Evolutionary conservation across 1,284 basidiomycete genomes (phyloP).

Genomic region (Trichosporon sp.): DNA sequence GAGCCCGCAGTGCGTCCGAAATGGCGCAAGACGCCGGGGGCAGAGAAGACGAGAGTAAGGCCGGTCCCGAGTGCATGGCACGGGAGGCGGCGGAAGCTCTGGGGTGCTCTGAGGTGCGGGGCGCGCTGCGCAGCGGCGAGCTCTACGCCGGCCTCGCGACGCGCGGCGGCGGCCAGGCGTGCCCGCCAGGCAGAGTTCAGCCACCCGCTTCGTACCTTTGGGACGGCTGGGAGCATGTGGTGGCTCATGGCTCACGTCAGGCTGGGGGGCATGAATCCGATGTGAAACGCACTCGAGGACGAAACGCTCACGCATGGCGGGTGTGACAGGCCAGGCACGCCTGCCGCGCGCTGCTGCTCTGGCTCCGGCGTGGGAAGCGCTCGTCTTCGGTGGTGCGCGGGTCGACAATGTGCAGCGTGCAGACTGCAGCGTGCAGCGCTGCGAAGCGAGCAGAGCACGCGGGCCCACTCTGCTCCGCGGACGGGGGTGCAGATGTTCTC

Average conservation of each 20-base stretch:
- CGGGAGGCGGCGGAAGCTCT: too few species aligned
- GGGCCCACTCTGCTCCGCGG: not conserved
- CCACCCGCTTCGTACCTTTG: not conserved
- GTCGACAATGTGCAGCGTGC: not conserved
- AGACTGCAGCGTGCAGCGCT: not conserved
- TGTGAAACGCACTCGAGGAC: not conserved
- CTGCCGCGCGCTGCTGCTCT: not conserved
- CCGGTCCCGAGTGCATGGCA: too few species aligned
- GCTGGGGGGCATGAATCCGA: not conserved
- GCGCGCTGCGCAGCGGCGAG: too few species aligned
- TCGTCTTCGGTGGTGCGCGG: not conserved
- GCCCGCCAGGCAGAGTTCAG: not conserved
- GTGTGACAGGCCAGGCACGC: not conserved
- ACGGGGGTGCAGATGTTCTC: too few species aligned
- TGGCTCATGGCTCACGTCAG: not conserved
- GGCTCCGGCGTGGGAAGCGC: not conserved
- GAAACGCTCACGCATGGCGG: not conserved
- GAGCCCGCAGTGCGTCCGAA: too few species aligned
- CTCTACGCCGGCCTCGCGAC: too few species aligned
- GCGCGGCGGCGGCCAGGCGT: not conserved
- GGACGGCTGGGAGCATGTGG: not conserved
- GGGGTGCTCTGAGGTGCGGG: too few species aligned
- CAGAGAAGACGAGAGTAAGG: too few species aligned
- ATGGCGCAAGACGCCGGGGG: too few species aligned
- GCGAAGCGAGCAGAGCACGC: not conserved